Conservation (phyloP, 169 alveolate species). For the Eimeria praecox region DNA sequence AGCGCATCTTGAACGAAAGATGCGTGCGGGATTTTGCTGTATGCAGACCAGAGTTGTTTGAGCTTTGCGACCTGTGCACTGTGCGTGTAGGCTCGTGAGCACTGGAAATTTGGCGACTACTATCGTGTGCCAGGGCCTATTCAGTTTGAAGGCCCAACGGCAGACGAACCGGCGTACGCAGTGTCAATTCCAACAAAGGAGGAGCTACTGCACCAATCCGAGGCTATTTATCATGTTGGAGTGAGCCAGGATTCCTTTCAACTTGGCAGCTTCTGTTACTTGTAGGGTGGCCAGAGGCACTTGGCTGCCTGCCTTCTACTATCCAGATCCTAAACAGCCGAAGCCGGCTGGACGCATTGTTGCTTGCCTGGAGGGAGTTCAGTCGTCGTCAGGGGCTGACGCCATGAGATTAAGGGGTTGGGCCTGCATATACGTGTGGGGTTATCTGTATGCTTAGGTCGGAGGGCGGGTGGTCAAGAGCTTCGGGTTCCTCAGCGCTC, state of each 20-base stretch:
- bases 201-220: conserved; percentile 77
- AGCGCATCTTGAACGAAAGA: neutral
- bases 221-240: conserved; percentile 52
- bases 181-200: conserved; percentile 68
- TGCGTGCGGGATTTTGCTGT: neutral
- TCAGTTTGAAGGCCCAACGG: conserved; percentile 89
- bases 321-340: neutral
- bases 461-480: conserved; percentile 75
- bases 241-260: neutral
- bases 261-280: neutral
- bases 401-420: neutral
- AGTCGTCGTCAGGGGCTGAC: neutral
- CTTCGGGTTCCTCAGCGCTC: conserved; percentile 59
- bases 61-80: neutral
- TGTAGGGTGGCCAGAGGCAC: neutral
- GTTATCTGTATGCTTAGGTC: neutral
- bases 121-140: conserved; percentile 98
- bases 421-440: neutral
- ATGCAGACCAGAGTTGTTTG: neutral
- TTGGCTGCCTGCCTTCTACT: neutral
- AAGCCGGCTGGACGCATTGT: neutral
- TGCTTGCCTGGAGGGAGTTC: neutral
- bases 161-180: conserved; percentile 73
- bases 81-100: conserved; percentile 90
- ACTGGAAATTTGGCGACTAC: conserved; percentile 96